Base-by-base conservation (phyloP, 805 yeast genomes). In the Lipomyces oligophaga region DNA sequence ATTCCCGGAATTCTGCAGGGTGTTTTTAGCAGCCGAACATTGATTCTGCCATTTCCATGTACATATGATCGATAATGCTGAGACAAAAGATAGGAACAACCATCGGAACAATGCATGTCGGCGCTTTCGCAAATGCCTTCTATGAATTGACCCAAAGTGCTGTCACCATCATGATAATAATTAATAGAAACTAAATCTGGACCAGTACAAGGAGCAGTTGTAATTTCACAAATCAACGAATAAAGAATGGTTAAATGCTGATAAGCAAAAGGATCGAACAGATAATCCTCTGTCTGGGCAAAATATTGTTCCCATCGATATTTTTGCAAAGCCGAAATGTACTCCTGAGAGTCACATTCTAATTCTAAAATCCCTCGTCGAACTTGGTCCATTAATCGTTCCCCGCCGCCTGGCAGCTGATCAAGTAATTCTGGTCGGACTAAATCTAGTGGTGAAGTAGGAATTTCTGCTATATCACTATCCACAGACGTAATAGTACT, bases 201-300 rank as follows among this genome's bases (percentile, higher is more conserved):
- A 0, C 97, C 97, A 33, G 80, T 71, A 60, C 98, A 93, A 0
- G 97, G 97, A 0, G 95, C 87, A 0, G 94, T 84, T 33, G 86
- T 83, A 58, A 81, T 83, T 6, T 81, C 77, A 3, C 90, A 84
- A 0, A 88, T 90, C 68, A 86, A 78, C 1, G 95, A 84, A 59
- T 83, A 86, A 20, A 90, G 68, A 11, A 87, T 77, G 4, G 84
- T 77, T 25, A 94, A 78, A 57, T 77, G 83, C 59, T 87, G 95
- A 61, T 90, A 96, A 34, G 74, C 72, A 16, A 77, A 76, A 0
- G 88, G 85, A 32, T 77, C 93, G 55, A 75, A 73, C 68, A 85
- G 65, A 59, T 77, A 73, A 16, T 38, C 39, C n/a, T 79, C 72
- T 35, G 73, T 67, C 38, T 74, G 72, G 0, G 74, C 57, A 61